phyloP scores from a whole-genome alignment of 768 basidiomycete genomes.

The Kwoniella botswanensis region DNA sequence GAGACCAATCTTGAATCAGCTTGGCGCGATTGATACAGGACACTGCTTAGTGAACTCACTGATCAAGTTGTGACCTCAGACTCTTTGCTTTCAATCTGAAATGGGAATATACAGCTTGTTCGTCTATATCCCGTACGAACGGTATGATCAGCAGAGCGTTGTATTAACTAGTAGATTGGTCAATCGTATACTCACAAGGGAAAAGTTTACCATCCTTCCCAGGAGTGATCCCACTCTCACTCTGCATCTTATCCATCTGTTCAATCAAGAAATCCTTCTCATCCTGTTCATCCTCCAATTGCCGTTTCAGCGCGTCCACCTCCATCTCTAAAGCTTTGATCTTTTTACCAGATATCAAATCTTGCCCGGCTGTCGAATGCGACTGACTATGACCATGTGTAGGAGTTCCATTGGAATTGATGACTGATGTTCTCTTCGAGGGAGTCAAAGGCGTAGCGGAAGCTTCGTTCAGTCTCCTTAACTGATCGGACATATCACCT shows the following conservation, averaged over 20 bases:
- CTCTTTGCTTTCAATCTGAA: conserved; percentile 51
- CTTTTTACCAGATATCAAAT: conserved; percentile 64
- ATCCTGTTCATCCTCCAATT: conserved; percentile 54
- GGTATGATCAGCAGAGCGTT: too few species aligned
- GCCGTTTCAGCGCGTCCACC: conserved; percentile 46
- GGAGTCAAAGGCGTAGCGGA: conserved; percentile 36
- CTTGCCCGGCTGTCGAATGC: conserved; percentile 64
- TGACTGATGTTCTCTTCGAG: conserved; percentile 60
- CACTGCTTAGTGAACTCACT: conserved; percentile 24
- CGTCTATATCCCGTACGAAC: conserved; percentile 15
- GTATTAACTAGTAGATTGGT: too few species aligned
- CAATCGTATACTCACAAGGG: conserved; percentile 2
- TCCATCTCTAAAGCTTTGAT: conserved; percentile 46
- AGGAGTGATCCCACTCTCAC: conserved; percentile 9
- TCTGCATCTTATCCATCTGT: conserved; percentile 40
- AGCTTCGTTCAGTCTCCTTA: conserved; percentile 40
- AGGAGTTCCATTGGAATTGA: conserved; percentile 69
- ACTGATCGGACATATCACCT: conserved; percentile 51
- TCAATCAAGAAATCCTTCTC: conserved; percentile 49
- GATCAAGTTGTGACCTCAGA: conserved; percentile 46
- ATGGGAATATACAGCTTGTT: conserved; percentile 52
- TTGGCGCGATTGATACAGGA: too few species aligned
- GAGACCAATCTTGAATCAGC: too few species aligned
- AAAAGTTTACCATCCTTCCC: conserved; percentile 6
- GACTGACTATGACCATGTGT: conserved; percentile 39